phyloP scores from a whole-genome alignment of 352 stramenopile genomes.

The Pythium dissimile region DNA sequence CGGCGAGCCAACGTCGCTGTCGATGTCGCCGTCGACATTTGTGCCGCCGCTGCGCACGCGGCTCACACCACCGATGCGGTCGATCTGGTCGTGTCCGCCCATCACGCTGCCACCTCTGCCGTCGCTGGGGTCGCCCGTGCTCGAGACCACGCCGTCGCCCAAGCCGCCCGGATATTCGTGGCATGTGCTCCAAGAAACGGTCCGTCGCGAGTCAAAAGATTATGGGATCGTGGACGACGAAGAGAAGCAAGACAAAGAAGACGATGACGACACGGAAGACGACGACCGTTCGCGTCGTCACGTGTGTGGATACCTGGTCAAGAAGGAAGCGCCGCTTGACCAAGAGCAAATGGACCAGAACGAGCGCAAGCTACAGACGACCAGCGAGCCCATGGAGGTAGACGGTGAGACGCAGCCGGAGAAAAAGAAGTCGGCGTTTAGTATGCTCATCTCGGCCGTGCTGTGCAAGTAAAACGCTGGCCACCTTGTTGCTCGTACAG shows the following conservation, averaged over 20 bases:
- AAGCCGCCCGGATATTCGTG: conserved; percentile 67
- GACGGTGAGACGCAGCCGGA: not conserved
- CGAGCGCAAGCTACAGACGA: not conserved
- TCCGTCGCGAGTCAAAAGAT: conserved; percentile 57
- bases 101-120: too few species aligned
- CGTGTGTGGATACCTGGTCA: not conserved
- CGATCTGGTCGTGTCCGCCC: conserved; percentile 7
- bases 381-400: not conserved
- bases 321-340: not conserved
- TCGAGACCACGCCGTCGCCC: conserved; percentile 1
- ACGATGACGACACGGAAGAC: conserved; percentile 18
- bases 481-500: too few species aligned
- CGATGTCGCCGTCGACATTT: not conserved
- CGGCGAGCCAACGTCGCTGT: not conserved
- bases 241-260: conserved; percentile 29
- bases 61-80: not conserved
- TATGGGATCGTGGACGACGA: conserved; percentile 52
- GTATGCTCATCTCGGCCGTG: conserved; percentile 46
- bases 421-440: conserved; percentile 28
- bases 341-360: not conserved
- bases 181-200: conserved; percentile 70
- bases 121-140: too few species aligned
- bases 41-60: conserved; percentile 12
- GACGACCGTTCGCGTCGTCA: not conserved
- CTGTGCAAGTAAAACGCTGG: conserved; percentile 30